phyloP scores from a whole-genome alignment of 805 yeast genomes.

The Soucietia sequanensis region DNA sequence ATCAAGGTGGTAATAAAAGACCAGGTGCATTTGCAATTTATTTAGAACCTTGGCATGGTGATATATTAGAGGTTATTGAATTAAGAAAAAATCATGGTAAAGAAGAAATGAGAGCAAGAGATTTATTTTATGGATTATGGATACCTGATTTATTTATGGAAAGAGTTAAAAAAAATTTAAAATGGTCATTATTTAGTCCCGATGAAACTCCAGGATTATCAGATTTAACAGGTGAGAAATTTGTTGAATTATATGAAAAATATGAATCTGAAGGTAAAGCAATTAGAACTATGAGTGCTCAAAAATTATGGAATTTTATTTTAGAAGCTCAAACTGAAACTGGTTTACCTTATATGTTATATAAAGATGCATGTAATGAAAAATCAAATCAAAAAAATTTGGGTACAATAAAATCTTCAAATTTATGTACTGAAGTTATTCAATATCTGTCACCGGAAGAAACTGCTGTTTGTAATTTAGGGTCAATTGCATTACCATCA shows the following conservation, averaged over 20 bases:
- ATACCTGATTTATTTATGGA: conserved; percentile 92
- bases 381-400: conserved; percentile 90
- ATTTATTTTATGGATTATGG: conserved; percentile 92
- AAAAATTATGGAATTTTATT: conserved; percentile 86
- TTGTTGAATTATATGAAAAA: conserved; percentile 63
- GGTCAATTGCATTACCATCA: conserved; percentile 84
- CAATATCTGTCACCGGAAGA: conserved; percentile 92
- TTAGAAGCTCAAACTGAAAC: conserved; percentile 93
- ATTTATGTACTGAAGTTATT: conserved; percentile 90
- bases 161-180: conserved; percentile 72
- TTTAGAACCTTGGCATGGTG: conserved; percentile 97
- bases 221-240: conserved; percentile 84
- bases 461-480: conserved; percentile 94
- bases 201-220: conserved; percentile 82
- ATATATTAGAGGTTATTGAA: conserved; percentile 81
- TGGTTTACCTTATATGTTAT: conserved; percentile 92
- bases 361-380: conserved; percentile 86
- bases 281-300: conserved; percentile 70
- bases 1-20: conserved; percentile 97
- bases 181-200: conserved; percentile 91
- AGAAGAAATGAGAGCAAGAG: conserved; percentile 91
- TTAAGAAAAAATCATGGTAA: conserved; percentile 92
- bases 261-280: conserved; percentile 75
- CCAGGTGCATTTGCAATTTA: conserved; percentile 97
- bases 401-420: conserved; percentile 90